Evolutionary conservation across 1,284 basidiomycete species (phyloP), one percentile per base, ranked within the genome.

Genomic region (Phellopilus nigrolimitatus): DNA sequence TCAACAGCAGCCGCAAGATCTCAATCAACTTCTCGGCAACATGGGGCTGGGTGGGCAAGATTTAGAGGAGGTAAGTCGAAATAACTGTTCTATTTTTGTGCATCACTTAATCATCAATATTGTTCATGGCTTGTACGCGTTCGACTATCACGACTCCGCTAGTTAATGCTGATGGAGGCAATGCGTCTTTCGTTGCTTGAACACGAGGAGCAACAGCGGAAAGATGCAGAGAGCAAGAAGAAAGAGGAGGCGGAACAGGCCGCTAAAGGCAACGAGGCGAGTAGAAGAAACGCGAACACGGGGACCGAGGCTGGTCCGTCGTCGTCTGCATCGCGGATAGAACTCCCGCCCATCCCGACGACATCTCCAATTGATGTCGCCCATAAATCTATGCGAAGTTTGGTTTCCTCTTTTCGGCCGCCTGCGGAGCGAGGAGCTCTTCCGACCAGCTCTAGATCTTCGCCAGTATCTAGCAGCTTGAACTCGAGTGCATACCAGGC

Each of bases 91-190:
- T 60, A 15, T 12, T 50, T 25, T 39, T 53, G 7, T 31, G 30
- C 7, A 31, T 7, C 7, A 31, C 30, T 34, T n/a, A 17, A 39
- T 17, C n/a, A 49, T 24, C n/a, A 8, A 19, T 9, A 19, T 33
- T 52, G 37, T 36, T 19, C 19, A 21, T 30, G 22, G 13, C 24
- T 13, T 36, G 19, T 31, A 42, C 24, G 40, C 28, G 17, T 50
- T 54, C 30, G 10, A 25, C 27, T 55, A 17, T 24, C 36, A 21
- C 27, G 19, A 37, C 34, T 55, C 60, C 25, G 60, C 59, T 61
- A 97, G 89, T 71, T 98, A 42, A 97, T 99, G 95, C 76, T 99
- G 49, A 95, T 95, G 91, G 95, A 99, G 70, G 97, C 95, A 1
- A 97, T 99, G 94, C 83, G 95, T 37, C 72, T 97, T 52, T 97